phyloP scores from a whole-genome alignment of 768 basidiomycete genomes.

The Dictyophora rubrovolvata region DNA sequence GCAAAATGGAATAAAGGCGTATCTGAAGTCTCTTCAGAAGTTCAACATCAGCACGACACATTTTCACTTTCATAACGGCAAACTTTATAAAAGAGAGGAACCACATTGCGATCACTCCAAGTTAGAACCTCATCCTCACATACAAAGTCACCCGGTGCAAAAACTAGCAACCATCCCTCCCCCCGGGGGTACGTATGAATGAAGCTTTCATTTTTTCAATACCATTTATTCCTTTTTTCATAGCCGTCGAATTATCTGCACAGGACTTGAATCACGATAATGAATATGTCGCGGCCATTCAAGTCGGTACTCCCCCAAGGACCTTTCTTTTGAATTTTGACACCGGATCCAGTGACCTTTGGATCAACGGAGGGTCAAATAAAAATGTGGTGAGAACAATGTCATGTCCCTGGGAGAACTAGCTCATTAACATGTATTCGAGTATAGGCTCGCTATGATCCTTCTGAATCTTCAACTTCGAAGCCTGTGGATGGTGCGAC shows the following conservation, averaged over 20 bases:
- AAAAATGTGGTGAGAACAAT: background rate
- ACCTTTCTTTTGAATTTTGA: background rate
- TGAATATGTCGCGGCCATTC: background rate
- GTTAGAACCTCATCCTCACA: background rate
- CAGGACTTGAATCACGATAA: background rate
- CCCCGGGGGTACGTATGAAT: background rate
- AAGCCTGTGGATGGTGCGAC: background rate
- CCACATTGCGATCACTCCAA: background rate
- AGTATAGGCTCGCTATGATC: background rate
- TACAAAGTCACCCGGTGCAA: background rate
- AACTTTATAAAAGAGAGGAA: background rate
- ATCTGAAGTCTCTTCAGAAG: background rate
- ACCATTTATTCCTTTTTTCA: background rate
- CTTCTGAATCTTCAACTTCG: background rate
- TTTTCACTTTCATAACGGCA: background rate
- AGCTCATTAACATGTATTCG: background rate
- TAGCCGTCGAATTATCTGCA: background rate
- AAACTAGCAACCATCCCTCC: background rate
- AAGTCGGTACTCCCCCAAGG: background rate
- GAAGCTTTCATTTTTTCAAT: background rate
- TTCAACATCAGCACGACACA: background rate
- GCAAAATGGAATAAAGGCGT: background rate
- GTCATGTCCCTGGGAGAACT: background rate
- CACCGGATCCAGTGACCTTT: background rate
- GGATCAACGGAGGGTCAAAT: background rate